A percentile compares a stretch with the other conserved stretches of the same genome.
Conservation (phyloP, 2,329 filamentous ascomycete genomes). For the Fusarium sp. region DNA sequence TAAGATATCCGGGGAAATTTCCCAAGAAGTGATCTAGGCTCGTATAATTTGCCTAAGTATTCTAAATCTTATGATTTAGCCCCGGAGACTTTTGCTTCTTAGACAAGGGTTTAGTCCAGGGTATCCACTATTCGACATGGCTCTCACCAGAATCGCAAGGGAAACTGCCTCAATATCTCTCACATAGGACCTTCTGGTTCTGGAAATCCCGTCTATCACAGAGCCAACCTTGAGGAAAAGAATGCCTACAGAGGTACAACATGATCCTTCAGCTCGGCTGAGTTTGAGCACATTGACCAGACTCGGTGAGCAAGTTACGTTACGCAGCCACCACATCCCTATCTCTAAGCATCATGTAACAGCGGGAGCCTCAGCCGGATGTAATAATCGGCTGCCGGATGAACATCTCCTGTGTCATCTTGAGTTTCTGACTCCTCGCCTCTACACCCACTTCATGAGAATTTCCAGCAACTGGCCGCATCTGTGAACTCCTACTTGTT, state of each 20-base stretch:
- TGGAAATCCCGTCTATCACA: background rate
- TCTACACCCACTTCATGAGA: background rate
- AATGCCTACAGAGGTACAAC: background rate
- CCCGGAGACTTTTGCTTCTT: background rate
- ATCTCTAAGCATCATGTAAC: background rate
- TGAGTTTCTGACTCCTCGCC: background rate
- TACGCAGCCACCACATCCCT: background rate
- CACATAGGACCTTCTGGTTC: background rate
- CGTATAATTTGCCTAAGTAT: background rate
- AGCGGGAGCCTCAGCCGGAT: too few relatives aligned
- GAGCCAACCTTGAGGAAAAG: background rate
- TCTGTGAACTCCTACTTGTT: background rate
- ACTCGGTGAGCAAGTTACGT: conserved; percentile 4
- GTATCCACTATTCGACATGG: background rate
- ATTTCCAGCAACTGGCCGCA: background rate
- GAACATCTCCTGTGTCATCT: background rate
- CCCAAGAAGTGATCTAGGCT: background rate
- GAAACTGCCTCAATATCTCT: conserved; percentile 15
- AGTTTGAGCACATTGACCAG: conserved; percentile 5
- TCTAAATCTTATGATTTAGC: background rate
- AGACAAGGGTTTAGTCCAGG: background rate
- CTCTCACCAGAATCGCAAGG: background rate
- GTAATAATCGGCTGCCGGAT: background rate
- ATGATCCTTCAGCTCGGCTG: background rate
- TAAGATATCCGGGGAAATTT: too few relatives aligned